These are phyloP conservation scores for Adiantum capillusveneris DNA, from an alignment of 75 land plant genomes.

Conservation along the genomic window DNA sequence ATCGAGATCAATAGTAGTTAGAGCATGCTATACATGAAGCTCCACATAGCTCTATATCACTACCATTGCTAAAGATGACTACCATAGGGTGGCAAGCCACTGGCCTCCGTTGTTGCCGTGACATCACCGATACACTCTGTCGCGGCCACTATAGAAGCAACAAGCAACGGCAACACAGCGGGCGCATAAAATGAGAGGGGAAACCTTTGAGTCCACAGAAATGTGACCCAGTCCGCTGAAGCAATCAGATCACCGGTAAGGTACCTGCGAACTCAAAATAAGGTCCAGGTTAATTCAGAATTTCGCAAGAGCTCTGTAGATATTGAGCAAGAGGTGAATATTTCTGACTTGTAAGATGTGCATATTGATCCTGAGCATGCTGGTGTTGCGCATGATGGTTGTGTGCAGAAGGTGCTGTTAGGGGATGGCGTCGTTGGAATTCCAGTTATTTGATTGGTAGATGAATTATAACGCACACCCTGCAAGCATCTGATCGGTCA, in stretches of 20 bases:
- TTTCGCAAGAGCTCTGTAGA: background rate
- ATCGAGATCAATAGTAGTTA: background rate
- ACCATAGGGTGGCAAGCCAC: constrained; percentile 25
- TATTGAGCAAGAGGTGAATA: background rate
- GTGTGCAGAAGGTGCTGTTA: constrained; percentile 4
- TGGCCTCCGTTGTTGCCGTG: constrained; percentile 36
- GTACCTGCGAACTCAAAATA: constrained; percentile 15
- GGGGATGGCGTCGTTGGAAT: background rate
- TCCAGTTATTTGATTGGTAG: constrained; percentile 4
- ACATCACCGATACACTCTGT: constrained; percentile 42
- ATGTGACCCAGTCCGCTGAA: constrained; percentile 24
- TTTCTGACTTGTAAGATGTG: background rate
- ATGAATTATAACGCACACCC: background rate
- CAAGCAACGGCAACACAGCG: constrained; percentile 26
- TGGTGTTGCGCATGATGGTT: background rate
- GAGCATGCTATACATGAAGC: background rate
- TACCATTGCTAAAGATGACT: too few species aligned
- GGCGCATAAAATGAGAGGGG: constrained; percentile 31
- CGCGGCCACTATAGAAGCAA: constrained; percentile 31
- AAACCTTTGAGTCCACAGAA: constrained; percentile 28
- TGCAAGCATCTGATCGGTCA: background rate
- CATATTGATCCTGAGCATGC: background rate
- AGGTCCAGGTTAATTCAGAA: background rate
- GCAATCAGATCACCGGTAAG: constrained; percentile 27
- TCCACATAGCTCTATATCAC: background rate